Evolutionary conservation across 2,329 filamentous ascomycete species (phyloP).

Genomic region (Geoglossum cookeanum): DNA sequence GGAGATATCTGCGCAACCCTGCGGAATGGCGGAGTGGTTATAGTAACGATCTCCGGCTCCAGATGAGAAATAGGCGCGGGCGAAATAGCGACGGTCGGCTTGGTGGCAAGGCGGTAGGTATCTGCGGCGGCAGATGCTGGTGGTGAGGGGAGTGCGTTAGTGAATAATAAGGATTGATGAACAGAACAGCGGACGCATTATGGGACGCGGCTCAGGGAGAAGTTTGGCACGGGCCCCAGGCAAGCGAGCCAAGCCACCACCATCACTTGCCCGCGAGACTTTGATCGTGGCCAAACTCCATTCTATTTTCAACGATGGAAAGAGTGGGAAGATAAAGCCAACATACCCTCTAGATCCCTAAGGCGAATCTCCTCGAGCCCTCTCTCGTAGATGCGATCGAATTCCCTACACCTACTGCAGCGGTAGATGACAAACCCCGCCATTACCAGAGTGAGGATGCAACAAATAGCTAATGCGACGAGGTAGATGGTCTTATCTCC

Average conservation of each 20-base stretch:
- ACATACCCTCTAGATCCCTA: not conserved
- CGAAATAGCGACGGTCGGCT: too few relatives aligned
- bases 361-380: not conserved
- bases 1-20: not conserved
- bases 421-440: not conserved
- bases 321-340: not conserved
- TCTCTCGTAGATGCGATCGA: not conserved
- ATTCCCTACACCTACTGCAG: not conserved
- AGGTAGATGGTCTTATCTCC: too few relatives aligned
- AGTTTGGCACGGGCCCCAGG: not conserved
- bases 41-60: not conserved
- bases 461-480: too few relatives aligned
- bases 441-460: too few relatives aligned
- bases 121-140: not conserved
- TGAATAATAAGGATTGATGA: not conserved
- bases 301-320: not conserved
- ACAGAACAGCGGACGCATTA: not conserved
- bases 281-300: not conserved
- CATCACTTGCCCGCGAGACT: not conserved
- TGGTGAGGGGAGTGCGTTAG: not conserved
- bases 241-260: not conserved
- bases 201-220: not conserved
- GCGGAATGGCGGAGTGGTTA: not conserved
- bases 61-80: not conserved
- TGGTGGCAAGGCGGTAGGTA: too few relatives aligned